Conservation (phyloP, 495 filamentous ascomycete genomes). For the Neurospora tetraspora region DNA sequence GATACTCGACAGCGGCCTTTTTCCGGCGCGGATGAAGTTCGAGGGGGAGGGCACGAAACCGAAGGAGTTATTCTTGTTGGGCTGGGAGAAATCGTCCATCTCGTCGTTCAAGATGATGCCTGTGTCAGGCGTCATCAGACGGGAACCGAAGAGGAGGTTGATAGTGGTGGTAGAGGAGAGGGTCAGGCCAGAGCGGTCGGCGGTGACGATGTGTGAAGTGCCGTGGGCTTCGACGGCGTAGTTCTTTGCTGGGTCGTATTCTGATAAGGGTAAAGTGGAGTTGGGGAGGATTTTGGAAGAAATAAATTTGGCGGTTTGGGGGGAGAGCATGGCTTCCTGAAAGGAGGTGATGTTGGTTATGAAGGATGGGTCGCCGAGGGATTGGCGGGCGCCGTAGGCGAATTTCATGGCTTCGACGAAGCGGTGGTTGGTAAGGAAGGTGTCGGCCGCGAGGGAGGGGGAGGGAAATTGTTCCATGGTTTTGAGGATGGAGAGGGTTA, state of each 20-base stretch:
- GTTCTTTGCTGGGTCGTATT: constrained; percentile 51
- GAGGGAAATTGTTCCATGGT: constrained; percentile 63
- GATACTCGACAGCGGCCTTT: constrained; percentile 73
- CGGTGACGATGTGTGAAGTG: constrained; percentile 64
- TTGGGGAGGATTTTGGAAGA: constrained; percentile 60
- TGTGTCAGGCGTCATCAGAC: constrained; percentile 70
- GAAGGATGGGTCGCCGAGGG: constrained; percentile 73
- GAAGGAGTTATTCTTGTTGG: constrained; percentile 63
- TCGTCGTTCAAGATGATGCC: constrained; percentile 76
- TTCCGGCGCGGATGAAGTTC: constrained; percentile 74
- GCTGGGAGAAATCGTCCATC: constrained; percentile 90
- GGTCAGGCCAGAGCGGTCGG: constrained; percentile 58
- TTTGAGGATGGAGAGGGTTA: constrained; percentile 65
- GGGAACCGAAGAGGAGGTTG: constrained; percentile 74
- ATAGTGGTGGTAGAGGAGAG: constrained; percentile 71
- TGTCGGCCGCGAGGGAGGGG: constrained; percentile 13
- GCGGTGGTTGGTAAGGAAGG: constrained; percentile 56
- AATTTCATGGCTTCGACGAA: constrained; percentile 82
- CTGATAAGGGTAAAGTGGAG: constrained; percentile 52
- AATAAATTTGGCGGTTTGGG: constrained; percentile 45
- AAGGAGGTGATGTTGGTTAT: constrained; percentile 43
- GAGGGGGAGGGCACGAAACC: constrained; percentile 68
- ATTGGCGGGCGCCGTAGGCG: constrained; percentile 60
- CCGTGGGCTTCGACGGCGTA: constrained; percentile 45
- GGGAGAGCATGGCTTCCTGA: constrained; percentile 48